Evolutionary conservation across 202 grass and related monocot genomes (phyloP), one percentile per base, ranked within the genome.

Genomic region (Carex sylvatica): DNA sequence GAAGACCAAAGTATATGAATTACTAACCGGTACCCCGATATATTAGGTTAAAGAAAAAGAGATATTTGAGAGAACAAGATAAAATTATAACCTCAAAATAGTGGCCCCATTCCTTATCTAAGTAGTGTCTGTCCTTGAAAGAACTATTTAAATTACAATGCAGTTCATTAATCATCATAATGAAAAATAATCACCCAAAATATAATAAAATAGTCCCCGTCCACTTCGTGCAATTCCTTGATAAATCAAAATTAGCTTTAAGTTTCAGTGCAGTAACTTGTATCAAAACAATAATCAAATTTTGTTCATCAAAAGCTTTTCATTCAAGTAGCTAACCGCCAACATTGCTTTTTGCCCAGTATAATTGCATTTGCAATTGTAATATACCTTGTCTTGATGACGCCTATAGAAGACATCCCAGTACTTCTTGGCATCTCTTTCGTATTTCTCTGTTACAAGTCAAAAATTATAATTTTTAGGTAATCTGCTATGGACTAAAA

Each of bases 391-490:
- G 86, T 93, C 91, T 86, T 95, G 89, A 80, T 98, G 92, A 22
- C 96, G 92, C 84, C 91, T 90, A 84, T 98, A 98, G 83, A 98
- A 98, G 56, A 98, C 84, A 54, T 98, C 96, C 96, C 96, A 98
- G 61, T 98, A 98, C 86, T 89, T 95, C 83, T 86, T 91, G 28
- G 96, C 92, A 73, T 95, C 96, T 75, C 83, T 86, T 86, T 98
- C 96, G 68, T 98, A 98, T 86, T 98, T 95, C 74, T 98, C 96
- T 98, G 86, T 19, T 58, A 82, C 85, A 84, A 36, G 31, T 49
- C 33, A 20, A 74, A 65, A 24, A 38, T 19, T 18, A 0, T 38
- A 18, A 18, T 30, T 52, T 5, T 36, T 5, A 36, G 35, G 4
- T 36, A 5, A 0, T 36, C 35, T 36, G 35, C 35, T 36, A 36